A percentile compares a stretch with the other conserved stretches of the same genome.
Conservation (phyloP, 768 basidiomycete genomes). For the Leccinum ochraceum region DNA sequence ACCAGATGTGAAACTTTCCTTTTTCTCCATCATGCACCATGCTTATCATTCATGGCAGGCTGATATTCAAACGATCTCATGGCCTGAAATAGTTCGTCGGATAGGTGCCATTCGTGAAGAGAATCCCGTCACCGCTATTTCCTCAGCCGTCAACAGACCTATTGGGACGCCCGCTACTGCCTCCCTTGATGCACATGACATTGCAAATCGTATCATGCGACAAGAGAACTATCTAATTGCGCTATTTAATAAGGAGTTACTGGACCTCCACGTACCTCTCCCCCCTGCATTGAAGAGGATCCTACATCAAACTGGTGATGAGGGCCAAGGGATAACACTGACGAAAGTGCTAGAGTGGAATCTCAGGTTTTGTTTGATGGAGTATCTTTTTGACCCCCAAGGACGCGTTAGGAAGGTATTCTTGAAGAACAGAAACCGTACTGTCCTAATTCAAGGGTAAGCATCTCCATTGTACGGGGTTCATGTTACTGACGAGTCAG, state of each 20-base stretch:
- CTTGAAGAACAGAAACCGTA: constrained; percentile 79
- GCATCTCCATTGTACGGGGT: constrained; percentile 24
- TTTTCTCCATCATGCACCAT: not conserved
- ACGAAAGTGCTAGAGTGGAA: constrained; percentile 98
- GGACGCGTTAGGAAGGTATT: constrained; percentile 92
- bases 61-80: constrained; percentile 97
- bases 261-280: constrained; percentile 84
- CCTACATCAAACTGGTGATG: constrained; percentile 42
- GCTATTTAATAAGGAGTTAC: constrained; percentile 93
- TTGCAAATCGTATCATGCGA: constrained; percentile 96
- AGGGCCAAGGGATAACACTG: constrained; percentile 74
- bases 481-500: constrained; percentile 3
- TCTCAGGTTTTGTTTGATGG: constrained; percentile 91
- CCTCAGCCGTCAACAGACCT: constrained; percentile 53
- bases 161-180: constrained; percentile 69
- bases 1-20: constrained; percentile 71
- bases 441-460: constrained; percentile 80
- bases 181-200: constrained; percentile 95
- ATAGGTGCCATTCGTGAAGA: constrained; percentile 89
- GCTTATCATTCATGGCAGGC: constrained; percentile 52
- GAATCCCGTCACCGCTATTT: constrained; percentile 89
- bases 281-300: constrained; percentile 59
- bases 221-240: constrained; percentile 99
- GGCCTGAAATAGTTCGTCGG: constrained; percentile 91
- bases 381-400: constrained; percentile 88